Base-by-base conservation (phyloP, 1,139 yeast species). In the Saccharomyces hybrid region DNA sequence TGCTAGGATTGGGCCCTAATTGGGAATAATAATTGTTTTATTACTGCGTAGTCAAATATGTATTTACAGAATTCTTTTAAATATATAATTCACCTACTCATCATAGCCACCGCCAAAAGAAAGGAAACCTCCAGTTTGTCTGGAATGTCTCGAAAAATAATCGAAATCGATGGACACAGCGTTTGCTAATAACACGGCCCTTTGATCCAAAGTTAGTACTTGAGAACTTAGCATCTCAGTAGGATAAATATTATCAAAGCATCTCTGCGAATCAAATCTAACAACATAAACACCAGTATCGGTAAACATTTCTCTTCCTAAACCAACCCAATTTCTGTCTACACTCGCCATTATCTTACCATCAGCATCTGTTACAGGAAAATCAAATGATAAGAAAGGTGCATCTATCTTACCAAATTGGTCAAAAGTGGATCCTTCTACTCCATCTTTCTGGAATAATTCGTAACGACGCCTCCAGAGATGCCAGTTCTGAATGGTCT, bases 121-220 rank as follows among this genome's bases (percentile, higher is more conserved):
- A 23, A 74, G 54, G 8, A 72, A 58, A n/a, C 77, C 75, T 5
- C 73, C 73, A 23, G 79, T 76, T 28, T 79, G 77, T 54, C 86
- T 75, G 34, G 95, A 85, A 68, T 89, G 97, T 66, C 97, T 78
- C 19, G 96, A 88, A 69, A 93, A 93, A 72, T 90, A 93, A 70
- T 93, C 99, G 69, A 89, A 93, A 70, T 93, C 99, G 58, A 93
- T 86, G 61, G 95, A 86, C 2, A 93, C 85, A 0, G 97, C 96
- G 59, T 87, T 86, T 0, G 91, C 96, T 55, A 93, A 75, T 68
- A 93, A 69, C 1, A 91, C 82, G 0, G 97, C 96, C 60, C 96
- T 79, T 70, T 93, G 89, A 65, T 87, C 95, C 50, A 89, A 72
- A 1, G 86, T 80, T 70, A 90, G 69, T 6, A 65, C 58, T 2